Base-by-base conservation (phyloP, 331 rosid genomes). In the Telfairia occidentalis region DNA sequence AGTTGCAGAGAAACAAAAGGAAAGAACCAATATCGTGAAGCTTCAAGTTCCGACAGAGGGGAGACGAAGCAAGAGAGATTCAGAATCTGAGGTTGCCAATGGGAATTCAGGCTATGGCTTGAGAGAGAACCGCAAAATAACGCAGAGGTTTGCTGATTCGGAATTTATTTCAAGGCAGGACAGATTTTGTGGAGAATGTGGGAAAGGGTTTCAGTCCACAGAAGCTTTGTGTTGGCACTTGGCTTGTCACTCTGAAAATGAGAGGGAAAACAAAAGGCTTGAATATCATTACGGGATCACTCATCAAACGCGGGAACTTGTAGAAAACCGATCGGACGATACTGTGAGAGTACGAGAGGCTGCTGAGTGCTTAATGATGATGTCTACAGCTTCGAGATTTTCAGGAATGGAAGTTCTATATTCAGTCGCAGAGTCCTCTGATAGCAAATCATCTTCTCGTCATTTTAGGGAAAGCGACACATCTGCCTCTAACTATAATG, bases 221-320 rank as follows among this genome's bases (percentile, higher is more conserved):
- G 90, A 93, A 80, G 95, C 97, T 77, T 81, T 91, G 2, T 88
- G 89, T 78, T 93, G 96, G 45, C 97, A 93, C 87, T 88, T 93
- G 98, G 96, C 94, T 74, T 83, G 86, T 82, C 96, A 91, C 79
- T 86, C 90, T 1, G 94, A 89, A 1, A 88, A 86, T 60, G 88
- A 88, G 4, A 53, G 40, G 75, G 57, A 43, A 23, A 48, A 1
- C 35, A 48, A 7, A 70, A 48, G 55, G 58, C n/a, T 42, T 23
- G 38, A 13, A 45, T 16, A 71, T n/a, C 16, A 38, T 38, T 23
- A 37, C 18, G n/a, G 72, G 73, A 21, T 38, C 52, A 19, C 52
- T 12, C 52, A 66, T 65, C 74, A 13, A 3, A 65, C 12, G 19
- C 32, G n/a, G 53, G 52, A 40, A 8, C 4, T 78, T 76, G 85